These are phyloP conservation scores for Zygotorulaspora chibaensis DNA, from an alignment of 805 yeast genomes.

Conservation along the genomic window DNA sequence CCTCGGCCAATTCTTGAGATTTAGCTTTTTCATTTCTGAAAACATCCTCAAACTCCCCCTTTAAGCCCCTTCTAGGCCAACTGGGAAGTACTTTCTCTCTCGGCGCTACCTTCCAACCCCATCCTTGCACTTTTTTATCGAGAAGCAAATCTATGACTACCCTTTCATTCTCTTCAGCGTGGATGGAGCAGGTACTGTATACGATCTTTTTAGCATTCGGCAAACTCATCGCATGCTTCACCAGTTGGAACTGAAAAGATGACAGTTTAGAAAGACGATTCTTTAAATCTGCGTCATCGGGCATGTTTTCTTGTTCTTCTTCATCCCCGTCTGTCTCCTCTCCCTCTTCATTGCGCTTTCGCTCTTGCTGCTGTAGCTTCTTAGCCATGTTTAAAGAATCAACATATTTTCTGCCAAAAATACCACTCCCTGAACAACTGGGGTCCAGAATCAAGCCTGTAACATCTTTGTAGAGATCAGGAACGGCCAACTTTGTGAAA, in stretches of 20 bases:
- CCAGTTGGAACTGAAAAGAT: constrained; percentile 81
- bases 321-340: constrained; percentile 34
- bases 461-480: constrained; percentile 56
- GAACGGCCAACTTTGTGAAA: constrained; percentile 38
- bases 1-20: constrained; percentile 63
- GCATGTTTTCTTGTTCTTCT: constrained; percentile 44
- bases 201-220: constrained; percentile 76
- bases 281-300: constrained; percentile 43
- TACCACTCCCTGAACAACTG: constrained; percentile 96
- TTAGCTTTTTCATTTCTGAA: constrained; percentile 39
- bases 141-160: constrained; percentile 76
- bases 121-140: constrained; percentile 56
- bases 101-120: constrained; percentile 71
- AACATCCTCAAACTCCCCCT: constrained; percentile 57
- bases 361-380: constrained; percentile 10
- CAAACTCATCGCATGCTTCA: constrained; percentile 81
- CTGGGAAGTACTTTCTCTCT: constrained; percentile 64
- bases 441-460: constrained; percentile 91
- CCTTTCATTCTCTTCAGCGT: constrained; percentile 88
- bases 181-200: constrained; percentile 93
- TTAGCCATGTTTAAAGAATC: constrained; percentile 38
- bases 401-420: constrained; percentile 79
- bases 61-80: constrained; percentile 86
- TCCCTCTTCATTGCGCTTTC: constrained; percentile 13
- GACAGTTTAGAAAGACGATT: constrained; percentile 59